phyloP scores from a whole-genome alignment of 768 basidiomycete species.

The Trametopsis cervina region DNA sequence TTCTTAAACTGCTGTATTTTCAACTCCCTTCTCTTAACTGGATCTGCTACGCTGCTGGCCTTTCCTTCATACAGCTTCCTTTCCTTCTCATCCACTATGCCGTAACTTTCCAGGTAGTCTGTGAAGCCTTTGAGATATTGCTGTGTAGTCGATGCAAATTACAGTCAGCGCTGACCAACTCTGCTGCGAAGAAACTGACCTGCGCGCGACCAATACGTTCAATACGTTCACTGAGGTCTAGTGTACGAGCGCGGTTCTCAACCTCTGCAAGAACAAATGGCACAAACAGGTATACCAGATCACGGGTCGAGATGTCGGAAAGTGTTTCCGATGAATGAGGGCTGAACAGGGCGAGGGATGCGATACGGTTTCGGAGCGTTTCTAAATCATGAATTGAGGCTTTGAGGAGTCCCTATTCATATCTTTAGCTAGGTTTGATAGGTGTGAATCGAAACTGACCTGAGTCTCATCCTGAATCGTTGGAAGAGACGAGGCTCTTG shows the following conservation, averaged over 20 bases:
- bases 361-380: conserved; percentile 44
- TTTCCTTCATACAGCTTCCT: conserved; percentile 46
- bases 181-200: conserved; percentile 34
- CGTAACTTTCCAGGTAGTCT: conserved; percentile 48
- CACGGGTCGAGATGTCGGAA: conserved; percentile 73
- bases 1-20: conserved; percentile 89
- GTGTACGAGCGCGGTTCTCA: conserved; percentile 49
- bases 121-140: conserved; percentile 38
- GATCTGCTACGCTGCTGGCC: conserved; percentile 47
- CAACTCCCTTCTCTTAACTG: conserved; percentile 66
- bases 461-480: conserved; percentile 40
- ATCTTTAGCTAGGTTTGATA: too few relatives aligned
- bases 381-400: conserved; percentile 50
- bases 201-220: conserved; percentile 45
- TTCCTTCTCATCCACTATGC: conserved; percentile 57
- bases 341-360: conserved; percentile 68
- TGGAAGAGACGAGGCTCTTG: conserved; percentile 32
- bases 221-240: conserved; percentile 52
- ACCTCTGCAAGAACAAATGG: conserved; percentile 65
- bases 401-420: conserved; percentile 49
- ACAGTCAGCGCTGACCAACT: conserved; percentile 11
- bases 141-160: conserved; percentile 26
- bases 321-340: conserved; percentile 59
- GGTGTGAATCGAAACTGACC: too few relatives aligned
- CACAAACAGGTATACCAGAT: conserved; percentile 70